Conservation (phyloP, 352 stramenopile genomes). For the Phytopythium oedochilum region DNA sequence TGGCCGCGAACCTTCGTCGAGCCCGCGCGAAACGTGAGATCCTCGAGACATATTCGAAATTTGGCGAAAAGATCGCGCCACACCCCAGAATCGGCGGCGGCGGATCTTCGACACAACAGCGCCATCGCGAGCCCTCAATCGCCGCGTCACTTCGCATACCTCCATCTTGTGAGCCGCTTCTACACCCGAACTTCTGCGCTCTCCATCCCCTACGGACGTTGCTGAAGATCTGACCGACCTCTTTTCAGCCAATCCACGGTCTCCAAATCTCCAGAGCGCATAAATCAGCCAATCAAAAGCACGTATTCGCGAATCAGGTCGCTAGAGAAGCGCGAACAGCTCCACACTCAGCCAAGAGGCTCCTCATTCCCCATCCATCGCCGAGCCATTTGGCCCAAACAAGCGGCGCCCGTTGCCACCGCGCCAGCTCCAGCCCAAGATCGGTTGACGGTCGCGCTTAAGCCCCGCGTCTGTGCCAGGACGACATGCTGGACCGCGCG, state of each 20-base stretch:
- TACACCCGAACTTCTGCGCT: background rate
- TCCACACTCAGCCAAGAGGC: background rate
- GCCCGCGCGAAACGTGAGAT: no score
- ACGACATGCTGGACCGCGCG: slow-evolving; percentile 3
- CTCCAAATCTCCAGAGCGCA: background rate
- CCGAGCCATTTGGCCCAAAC: background rate
- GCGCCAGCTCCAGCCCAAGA: background rate
- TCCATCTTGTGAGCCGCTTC: no score
- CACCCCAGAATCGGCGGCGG: no score
- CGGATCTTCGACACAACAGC: no score
- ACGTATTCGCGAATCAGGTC: background rate
- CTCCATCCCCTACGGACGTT: background rate
- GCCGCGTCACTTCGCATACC: no score
- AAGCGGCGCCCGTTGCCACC: background rate
- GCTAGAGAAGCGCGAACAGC: background rate
- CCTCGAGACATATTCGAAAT: no score
- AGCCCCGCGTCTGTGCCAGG: background rate
- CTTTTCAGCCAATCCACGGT: background rate
- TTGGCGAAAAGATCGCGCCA: no score
- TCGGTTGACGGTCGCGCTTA: background rate
- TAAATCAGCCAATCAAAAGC: slow-evolving; percentile 5
- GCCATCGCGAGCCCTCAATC: no score
- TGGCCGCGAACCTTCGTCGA: no score
- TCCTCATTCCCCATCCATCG: background rate
- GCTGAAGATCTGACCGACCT: background rate